Evolutionary conservation across 2,329 filamentous ascomycete species (phyloP).

Genomic region (Alternaria atra): DNA sequence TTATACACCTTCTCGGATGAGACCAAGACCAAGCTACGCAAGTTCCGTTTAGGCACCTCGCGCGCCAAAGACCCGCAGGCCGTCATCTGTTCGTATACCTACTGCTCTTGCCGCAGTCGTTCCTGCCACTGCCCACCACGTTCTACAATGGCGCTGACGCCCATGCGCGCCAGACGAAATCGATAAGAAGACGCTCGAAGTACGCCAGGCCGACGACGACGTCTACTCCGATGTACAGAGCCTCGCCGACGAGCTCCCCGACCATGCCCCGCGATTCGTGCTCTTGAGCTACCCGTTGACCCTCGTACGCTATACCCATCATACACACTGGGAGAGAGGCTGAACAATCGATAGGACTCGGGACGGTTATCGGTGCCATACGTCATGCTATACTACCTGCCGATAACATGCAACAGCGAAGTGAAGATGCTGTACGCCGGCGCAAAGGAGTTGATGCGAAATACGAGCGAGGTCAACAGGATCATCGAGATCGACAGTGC

Average conservation of each 20-base stretch:
- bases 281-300: constrained; percentile 91
- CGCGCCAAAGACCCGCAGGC: constrained; percentile 87
- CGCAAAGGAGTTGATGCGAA: constrained; percentile 94
- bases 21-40: constrained; percentile 88
- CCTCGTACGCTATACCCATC: constrained; percentile 65
- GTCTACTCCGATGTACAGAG: constrained; percentile 84
- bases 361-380: constrained; percentile 91
- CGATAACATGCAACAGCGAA: constrained; percentile 87
- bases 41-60: constrained; percentile 92
- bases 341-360: constrained; percentile 66
- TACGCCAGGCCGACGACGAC: constrained; percentile 81
- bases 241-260: constrained; percentile 87
- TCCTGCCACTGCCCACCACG: neutral
- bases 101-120: constrained; percentile 8
- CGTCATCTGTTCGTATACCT: constrained; percentile 79
- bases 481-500: constrained; percentile 84
- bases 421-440: constrained; percentile 93
- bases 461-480: constrained; percentile 86
- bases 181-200: constrained; percentile 89
- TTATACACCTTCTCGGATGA: constrained; percentile 93
- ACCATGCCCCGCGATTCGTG: constrained; percentile 89
- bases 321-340: constrained; percentile 13
- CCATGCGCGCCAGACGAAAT: constrained; percentile 73
- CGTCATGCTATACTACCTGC: constrained; percentile 93
- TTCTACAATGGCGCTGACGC: constrained; percentile 38